These are phyloP conservation scores for Gaertneriomyces sp. DNA, from an alignment of 192 early-diverging fungal species.

Conservation along the genomic window DNA sequence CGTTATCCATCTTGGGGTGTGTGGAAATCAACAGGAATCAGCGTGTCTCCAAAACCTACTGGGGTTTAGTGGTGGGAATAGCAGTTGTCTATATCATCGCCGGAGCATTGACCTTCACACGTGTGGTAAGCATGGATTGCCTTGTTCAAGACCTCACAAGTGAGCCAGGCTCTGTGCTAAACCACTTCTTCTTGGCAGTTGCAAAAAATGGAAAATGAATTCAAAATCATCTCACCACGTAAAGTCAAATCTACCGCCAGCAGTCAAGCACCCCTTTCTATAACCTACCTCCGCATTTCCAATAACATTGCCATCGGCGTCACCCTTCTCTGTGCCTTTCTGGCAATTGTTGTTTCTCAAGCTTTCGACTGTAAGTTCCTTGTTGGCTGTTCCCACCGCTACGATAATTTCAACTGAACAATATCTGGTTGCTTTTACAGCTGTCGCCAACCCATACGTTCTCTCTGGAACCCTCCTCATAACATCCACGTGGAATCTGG, in stretches of 20 bases:
- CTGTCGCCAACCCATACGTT: conserved; percentile 9
- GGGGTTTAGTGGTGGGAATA: conserved; percentile 1
- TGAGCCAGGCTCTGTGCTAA: too few species aligned
- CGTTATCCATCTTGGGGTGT: conserved; percentile 1
- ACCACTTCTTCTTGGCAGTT: neutral
- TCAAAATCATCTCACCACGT: neutral
- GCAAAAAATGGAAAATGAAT: conserved; percentile 1
- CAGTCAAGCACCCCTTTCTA: neutral
- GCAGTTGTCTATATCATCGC: conserved; percentile 1
- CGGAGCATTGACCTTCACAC: conserved; percentile 8
- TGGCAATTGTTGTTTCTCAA: conserved; percentile 1
- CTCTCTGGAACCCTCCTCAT: conserved; percentile 5
- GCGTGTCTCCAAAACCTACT: conserved; percentile 6
- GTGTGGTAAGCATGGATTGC: neutral
- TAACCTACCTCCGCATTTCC: conserved; percentile 2
- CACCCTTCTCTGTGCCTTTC: neutral
- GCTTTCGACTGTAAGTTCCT: conserved; percentile 8
- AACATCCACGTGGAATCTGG: conserved; percentile 1
- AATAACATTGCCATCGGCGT: conserved; percentile 6
- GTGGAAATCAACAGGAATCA: neutral
- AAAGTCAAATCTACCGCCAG: neutral
- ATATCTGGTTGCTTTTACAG: neutral
- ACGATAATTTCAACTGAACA: conserved; percentile 6
- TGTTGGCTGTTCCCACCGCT: conserved; percentile 10
- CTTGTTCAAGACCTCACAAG: too few species aligned